phyloP scores from a whole-genome alignment of 441 rosid species.

The Populus hybrid region DNA sequence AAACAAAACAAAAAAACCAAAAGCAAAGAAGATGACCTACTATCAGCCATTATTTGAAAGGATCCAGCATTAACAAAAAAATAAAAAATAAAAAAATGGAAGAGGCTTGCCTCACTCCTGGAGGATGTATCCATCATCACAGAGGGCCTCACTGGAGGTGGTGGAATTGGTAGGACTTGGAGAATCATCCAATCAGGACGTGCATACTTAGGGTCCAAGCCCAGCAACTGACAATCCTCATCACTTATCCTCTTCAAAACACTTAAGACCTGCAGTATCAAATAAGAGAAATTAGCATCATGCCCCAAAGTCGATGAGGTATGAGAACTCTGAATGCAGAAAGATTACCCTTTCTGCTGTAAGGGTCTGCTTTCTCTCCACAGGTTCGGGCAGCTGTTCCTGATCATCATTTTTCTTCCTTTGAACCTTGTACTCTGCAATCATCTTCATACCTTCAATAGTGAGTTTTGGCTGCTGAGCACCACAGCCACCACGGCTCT shows the following conservation, averaged over 20 bases:
- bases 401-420: conserved; percentile 87
- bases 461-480: conserved; percentile 80
- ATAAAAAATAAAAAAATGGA: neutral
- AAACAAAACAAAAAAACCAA: neutral
- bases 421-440: conserved; percentile 79
- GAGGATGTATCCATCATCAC: conserved; percentile 99
- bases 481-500: conserved; percentile 89
- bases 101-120: conserved; percentile 83
- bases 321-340: neutral
- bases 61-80: neutral
- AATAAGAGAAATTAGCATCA: conserved; percentile 14
- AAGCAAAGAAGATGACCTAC: neutral
- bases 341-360: conserved; percentile 81
- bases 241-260: conserved; percentile 96
- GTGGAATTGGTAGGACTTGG: conserved; percentile 97
- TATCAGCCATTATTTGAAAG: neutral
- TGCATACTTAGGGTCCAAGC: conserved; percentile 92
- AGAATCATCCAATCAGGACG: conserved; percentile 99
- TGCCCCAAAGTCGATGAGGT: neutral
- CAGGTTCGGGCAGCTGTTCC: conserved; percentile 97
- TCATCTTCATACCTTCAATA: conserved; percentile 98
- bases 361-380: conserved; percentile 90
- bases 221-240: conserved; percentile 79
- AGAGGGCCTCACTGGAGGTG: conserved; percentile 99
- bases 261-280: conserved; percentile 61